A percentile compares a stretch with the other conserved stretches of the same genome.
Conservation (phyloP, 2,329 filamentous ascomycete genomes). For the Arthrocladium fulminans region DNA sequence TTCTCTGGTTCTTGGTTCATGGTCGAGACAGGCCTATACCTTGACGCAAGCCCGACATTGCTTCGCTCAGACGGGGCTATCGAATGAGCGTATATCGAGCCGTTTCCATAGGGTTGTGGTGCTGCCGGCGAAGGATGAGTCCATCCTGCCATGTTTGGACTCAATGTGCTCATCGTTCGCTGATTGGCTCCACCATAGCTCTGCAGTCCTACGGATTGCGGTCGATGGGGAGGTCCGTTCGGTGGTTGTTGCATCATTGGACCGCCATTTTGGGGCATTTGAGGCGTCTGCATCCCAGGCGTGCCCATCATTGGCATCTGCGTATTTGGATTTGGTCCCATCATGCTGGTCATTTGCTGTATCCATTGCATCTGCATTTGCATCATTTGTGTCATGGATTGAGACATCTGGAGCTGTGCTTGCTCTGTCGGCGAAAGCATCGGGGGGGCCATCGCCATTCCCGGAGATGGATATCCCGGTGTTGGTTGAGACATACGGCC, state of each 20-base stretch:
- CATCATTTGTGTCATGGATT: constrained; percentile 82
- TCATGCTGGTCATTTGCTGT: constrained; percentile 44
- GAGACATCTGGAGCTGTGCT: constrained; percentile 68
- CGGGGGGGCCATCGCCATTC: constrained; percentile 23
- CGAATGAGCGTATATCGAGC: constrained; percentile 63
- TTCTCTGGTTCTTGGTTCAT: constrained; percentile 27
- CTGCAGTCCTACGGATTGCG: constrained; percentile 16
- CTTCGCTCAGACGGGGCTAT: constrained; percentile 94
- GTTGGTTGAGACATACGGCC: constrained; percentile 32
- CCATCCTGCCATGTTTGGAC: constrained; percentile 45
- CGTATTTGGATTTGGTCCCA: constrained; percentile 14
- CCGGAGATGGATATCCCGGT: constrained; percentile 25
- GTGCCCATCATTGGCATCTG: constrained; percentile 7
- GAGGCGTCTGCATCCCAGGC: background rate
- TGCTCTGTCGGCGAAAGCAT: constrained; percentile 55
- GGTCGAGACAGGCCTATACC: constrained; percentile 82
- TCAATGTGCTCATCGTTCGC: constrained; percentile 77
- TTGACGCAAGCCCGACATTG: constrained; percentile 79
- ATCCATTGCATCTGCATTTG: constrained; percentile 94
- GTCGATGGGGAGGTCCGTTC: constrained; percentile 7
- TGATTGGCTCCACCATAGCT: constrained; percentile 31
- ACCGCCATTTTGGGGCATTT: constrained; percentile 3
- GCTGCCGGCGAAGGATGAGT: constrained; percentile 30
- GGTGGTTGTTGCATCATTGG: constrained; percentile 2
- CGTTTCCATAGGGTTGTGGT: constrained; percentile 21